These are phyloP conservation scores for Pochonia chlamydosporia DNA, from an alignment of 2,329 filamentous ascomycete species.

Conservation along the genomic window DNA sequence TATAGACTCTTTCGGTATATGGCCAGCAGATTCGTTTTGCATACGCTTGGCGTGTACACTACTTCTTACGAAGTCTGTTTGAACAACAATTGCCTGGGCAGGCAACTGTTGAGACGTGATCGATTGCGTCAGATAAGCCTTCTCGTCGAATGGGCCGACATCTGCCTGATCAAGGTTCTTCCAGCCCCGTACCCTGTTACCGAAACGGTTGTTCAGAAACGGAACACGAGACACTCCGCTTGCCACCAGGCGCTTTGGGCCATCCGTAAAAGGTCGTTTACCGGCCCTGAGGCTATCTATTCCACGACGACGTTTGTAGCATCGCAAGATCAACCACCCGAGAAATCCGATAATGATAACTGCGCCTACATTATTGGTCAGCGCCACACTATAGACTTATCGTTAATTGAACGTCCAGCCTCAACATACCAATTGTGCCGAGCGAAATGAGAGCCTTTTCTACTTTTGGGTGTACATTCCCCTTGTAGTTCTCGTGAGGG, in stretches of 20 bases:
- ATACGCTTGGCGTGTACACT: conserved; percentile 1
- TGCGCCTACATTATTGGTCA: conserved; percentile 22
- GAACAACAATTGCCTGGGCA: conserved; percentile 8
- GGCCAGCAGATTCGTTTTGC: not conserved
- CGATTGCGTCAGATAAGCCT: conserved; percentile 3
- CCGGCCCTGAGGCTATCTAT: conserved; percentile 29
- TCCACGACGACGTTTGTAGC: conserved; percentile 12
- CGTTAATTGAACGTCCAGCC: no score
- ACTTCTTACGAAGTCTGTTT: conserved; percentile 8
- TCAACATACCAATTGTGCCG: conserved; percentile 14
- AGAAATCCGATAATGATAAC: conserved; percentile 40
- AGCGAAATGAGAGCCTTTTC: conserved; percentile 16
- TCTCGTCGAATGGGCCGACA: conserved; percentile 10
- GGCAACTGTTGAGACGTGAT: not conserved
- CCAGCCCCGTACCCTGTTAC: conserved; percentile 23
- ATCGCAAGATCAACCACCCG: conserved; percentile 38
- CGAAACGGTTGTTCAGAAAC: conserved; percentile 27
- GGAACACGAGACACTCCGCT: conserved; percentile 23
- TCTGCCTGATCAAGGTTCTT: conserved; percentile 26
- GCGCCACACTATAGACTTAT: not conserved
- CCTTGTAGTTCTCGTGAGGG: not conserved
- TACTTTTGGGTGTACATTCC: conserved; percentile 3
- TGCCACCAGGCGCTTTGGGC: conserved; percentile 7
- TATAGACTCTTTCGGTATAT: conserved; percentile 4
- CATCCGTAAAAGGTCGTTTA: conserved; percentile 10